Percentiles rank a stretch among this genome's conserved stretches.
phyloP scores from a whole-genome alignment of 2,329 filamentous ascomycete species.

The Penicillium sclerotigenum region DNA sequence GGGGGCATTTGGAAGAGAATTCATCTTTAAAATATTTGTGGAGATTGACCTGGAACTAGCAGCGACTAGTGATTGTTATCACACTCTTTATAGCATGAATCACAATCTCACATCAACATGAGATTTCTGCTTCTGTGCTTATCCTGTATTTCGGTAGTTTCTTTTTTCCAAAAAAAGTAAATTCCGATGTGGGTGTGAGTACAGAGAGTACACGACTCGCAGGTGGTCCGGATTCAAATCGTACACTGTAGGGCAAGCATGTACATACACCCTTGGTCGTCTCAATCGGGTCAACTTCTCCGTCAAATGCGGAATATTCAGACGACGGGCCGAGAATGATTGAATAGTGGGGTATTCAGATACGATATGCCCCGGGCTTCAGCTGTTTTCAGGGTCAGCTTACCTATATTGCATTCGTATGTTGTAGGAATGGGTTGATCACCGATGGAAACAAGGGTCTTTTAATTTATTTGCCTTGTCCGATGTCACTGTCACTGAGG shows the following conservation, averaged over 20 bases:
- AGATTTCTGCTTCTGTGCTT: constrained; percentile 12
- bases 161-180: not conserved
- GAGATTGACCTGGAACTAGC: not conserved
- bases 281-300: not conserved
- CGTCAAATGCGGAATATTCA: constrained; percentile 1
- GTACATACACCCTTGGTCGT: not conserved
- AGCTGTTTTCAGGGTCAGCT: constrained; percentile 4
- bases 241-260: constrained; percentile 1
- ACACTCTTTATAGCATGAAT: constrained; percentile 1
- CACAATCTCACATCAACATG: not conserved
- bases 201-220: not conserved
- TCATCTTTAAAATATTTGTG: constrained; percentile 7
- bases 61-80: not conserved
- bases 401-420: constrained; percentile 5
- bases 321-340: not conserved
- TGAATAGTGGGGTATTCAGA: not conserved
- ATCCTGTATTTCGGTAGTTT: constrained; percentile 7
- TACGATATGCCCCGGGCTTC: constrained; percentile 1
- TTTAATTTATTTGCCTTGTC: not conserved
- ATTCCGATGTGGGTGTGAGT: not conserved
- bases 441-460: not conserved
- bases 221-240: constrained; percentile 1
- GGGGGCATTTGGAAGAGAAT: constrained; percentile 16
- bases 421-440: not conserved
- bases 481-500: not conserved